These are phyloP conservation scores for Adansonia grandidieri DNA, from an alignment of 441 rosid species.

Conservation along the genomic window DNA sequence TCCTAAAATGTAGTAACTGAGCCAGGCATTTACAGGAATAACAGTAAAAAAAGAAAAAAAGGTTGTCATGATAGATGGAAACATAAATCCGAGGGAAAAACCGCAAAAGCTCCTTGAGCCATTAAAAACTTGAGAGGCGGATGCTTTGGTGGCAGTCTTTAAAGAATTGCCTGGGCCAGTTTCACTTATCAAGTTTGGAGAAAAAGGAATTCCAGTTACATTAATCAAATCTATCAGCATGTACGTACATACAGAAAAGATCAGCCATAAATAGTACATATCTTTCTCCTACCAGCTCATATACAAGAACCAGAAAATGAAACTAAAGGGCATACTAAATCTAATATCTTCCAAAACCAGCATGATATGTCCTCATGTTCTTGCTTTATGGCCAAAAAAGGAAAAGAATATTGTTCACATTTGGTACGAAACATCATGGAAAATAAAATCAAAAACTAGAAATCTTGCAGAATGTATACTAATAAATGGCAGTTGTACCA, in stretches of 20 bases:
- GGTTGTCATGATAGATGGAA: not conserved
- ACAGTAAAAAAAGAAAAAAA: not conserved
- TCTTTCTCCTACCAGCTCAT: constrained; percentile 1
- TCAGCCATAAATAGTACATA: constrained; percentile 5
- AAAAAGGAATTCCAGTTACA: not conserved
- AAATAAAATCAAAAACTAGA: not conserved
- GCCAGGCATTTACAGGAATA: not conserved
- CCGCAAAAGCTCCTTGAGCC: not conserved
- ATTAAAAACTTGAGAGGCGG: not conserved
- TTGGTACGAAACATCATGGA: not conserved
- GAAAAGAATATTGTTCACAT: not conserved
- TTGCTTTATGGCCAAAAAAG: constrained; percentile 3
- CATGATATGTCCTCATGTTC: not conserved
- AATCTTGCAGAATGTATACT: not conserved
- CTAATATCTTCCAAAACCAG: not conserved
- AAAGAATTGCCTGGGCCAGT: not conserved
- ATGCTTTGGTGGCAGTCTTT: not conserved
- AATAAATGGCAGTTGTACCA: not conserved
- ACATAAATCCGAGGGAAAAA: not conserved
- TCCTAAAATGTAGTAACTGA: not conserved
- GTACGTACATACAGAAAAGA: not conserved
- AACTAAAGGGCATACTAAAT: not conserved
- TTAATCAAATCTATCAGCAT: not conserved
- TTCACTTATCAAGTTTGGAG: not conserved
- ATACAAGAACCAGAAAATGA: constrained; percentile 9